Evolutionary conservation across 179 eudicot genomes (phyloP).

Genomic region (Silene coronaria): DNA sequence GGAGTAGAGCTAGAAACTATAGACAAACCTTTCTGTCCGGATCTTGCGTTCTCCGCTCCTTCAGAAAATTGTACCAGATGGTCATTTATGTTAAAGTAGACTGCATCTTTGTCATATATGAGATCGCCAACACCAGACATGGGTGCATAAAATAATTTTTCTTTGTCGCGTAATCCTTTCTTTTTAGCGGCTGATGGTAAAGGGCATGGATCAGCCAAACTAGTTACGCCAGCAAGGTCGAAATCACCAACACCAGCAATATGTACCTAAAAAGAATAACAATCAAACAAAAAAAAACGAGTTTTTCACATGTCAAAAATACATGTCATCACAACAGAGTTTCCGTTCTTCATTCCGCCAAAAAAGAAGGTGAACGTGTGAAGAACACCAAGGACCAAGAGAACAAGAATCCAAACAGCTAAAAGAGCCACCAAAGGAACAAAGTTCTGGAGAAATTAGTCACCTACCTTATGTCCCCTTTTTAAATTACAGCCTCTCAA

Average conservation of each 20-base stretch:
- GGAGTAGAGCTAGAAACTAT: background rate
- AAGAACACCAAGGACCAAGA: background rate
- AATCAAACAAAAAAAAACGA: background rate
- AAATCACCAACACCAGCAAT: slow-evolving; percentile 97
- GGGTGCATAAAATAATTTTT: slow-evolving; percentile 91
- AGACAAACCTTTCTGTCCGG: slow-evolving; percentile 38
- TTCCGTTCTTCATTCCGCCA: background rate
- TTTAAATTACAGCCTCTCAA: slow-evolving; percentile 91
- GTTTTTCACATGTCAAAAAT: background rate
- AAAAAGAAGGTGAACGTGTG: background rate
- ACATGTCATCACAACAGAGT: background rate
- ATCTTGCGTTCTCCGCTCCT: slow-evolving; percentile 45
- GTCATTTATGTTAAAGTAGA: slow-evolving; percentile 82
- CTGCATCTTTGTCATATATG: slow-evolving; percentile 88
- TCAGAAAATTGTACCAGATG: slow-evolving; percentile 86
- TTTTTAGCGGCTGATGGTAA: slow-evolving; percentile 95
- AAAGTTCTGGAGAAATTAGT: background rate
- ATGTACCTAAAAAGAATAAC: slow-evolving; percentile 52
- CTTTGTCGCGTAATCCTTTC: slow-evolving; percentile 96
- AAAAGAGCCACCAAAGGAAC: background rate
- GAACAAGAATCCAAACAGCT: background rate
- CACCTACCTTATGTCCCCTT: slow-evolving; percentile 72
- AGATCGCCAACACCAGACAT: slow-evolving; percentile 98
- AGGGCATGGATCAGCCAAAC: slow-evolving; percentile 93
- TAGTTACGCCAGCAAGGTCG: slow-evolving; percentile 58